These are phyloP conservation scores for Aureobasidium pullulans DNA, from an alignment of 2,329 filamentous ascomycete species.

Conservation along the genomic window DNA sequence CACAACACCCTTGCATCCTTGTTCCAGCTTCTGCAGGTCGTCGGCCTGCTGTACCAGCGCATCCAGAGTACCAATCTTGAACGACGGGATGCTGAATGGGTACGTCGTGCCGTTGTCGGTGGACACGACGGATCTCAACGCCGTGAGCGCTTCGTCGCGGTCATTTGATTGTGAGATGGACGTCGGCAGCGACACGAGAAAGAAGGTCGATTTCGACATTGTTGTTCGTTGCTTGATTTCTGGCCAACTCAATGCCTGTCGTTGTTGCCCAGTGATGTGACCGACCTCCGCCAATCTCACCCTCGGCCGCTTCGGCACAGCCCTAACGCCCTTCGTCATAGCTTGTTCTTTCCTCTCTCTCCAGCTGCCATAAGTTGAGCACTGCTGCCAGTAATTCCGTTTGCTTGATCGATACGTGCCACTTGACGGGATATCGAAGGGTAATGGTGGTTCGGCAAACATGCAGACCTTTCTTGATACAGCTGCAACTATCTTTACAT, in stretches of 20 bases:
- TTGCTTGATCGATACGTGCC: too few species aligned
- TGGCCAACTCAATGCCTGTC: neutral
- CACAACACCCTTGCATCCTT: conserved; percentile 71
- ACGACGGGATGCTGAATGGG: conserved; percentile 78
- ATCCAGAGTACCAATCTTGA: conserved; percentile 97
- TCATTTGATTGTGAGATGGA: conserved; percentile 77
- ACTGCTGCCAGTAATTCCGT: neutral
- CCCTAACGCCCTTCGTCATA: conserved; percentile 3
- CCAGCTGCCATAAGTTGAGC: neutral
- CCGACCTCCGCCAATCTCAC: conserved; percentile 6
- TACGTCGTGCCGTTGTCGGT: conserved; percentile 68
- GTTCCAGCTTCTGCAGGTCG: conserved; percentile 82
- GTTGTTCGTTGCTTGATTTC: conserved; percentile 9
- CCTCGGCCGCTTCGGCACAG: conserved; percentile 1
- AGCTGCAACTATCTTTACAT: conserved; percentile 4
- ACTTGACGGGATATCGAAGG: too few species aligned
- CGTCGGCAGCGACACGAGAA: conserved; percentile 82
- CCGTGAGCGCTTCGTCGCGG: conserved; percentile 70
- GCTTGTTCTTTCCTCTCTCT: neutral
- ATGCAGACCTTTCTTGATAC: neutral
- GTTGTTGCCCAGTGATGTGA: conserved; percentile 7
- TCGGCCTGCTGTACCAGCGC: conserved; percentile 93
- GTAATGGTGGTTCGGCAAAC: too few species aligned
- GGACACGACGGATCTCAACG: conserved; percentile 64
- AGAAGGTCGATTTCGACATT: conserved; percentile 58